Evolutionary conservation across 2,329 filamentous ascomycete genomes (phyloP).

Genomic region (Dactylonectria macrodidyma): DNA sequence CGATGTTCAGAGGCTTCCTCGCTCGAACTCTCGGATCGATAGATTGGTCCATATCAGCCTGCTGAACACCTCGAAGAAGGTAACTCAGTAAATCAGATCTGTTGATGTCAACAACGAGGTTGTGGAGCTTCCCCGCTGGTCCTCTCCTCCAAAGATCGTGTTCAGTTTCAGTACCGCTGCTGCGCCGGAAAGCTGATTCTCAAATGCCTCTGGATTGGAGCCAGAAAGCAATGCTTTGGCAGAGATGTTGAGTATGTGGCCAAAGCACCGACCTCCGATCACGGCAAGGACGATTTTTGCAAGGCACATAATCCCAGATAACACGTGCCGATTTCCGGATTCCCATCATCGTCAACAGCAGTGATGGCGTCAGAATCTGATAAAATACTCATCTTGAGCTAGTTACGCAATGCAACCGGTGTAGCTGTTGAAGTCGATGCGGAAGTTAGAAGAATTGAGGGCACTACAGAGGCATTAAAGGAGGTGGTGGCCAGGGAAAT

Average conservation of each 20-base stretch:
- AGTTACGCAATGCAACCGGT: too few species aligned
- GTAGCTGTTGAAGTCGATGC: too few species aligned
- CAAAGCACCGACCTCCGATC: slow-evolving; percentile 30
- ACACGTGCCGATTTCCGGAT: slow-evolving; percentile 25
- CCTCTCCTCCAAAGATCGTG: slow-evolving; percentile 29
- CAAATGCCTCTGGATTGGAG: slow-evolving; percentile 31
- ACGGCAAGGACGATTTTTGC: slow-evolving; percentile 37
- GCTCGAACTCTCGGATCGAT: slow-evolving; percentile 16
- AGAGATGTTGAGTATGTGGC: slow-evolving; percentile 8
- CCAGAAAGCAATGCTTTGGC: slow-evolving; percentile 33
- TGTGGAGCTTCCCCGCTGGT: slow-evolving; percentile 33
- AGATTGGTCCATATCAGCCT: slow-evolving; percentile 10
- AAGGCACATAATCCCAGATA: slow-evolving; percentile 38
- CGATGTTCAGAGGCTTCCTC: slow-evolving; percentile 28
- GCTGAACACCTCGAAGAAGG: too few species aligned
- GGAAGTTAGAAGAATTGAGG: too few species aligned
- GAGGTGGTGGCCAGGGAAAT: too few species aligned
- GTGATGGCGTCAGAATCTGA: too few species aligned
- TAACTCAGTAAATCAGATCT: too few species aligned
- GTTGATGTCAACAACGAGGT: slow-evolving; percentile 31
- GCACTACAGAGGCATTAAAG: too few species aligned
- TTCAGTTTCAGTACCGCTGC: slow-evolving; percentile 11
- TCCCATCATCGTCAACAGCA: too few species aligned
- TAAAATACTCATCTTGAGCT: too few species aligned
- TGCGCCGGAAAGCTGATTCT: slow-evolving; percentile 12